A percentile compares a stretch with the other conserved stretches of the same genome.
Conservation (phyloP, 495 filamentous ascomycete species). For the Penicillium simplicissimum region DNA sequence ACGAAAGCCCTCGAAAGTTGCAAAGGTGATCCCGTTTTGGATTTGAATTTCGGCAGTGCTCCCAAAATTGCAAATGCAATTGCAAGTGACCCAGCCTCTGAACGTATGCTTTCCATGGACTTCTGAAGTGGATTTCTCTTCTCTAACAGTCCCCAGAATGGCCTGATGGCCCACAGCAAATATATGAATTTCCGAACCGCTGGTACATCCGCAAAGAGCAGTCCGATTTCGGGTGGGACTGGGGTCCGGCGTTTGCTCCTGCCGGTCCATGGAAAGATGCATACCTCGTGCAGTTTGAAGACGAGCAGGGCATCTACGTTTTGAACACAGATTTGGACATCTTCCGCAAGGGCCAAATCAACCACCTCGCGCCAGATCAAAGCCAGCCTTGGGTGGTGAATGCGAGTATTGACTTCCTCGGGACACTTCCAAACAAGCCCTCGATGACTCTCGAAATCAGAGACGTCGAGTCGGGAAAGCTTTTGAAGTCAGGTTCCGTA, state of each 20-base stretch:
- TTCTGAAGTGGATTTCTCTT: background rate
- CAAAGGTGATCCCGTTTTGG: slow-evolving; percentile 39
- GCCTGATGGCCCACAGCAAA: slow-evolving; percentile 46
- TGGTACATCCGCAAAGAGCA: slow-evolving; percentile 70
- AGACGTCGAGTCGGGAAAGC: slow-evolving; percentile 46
- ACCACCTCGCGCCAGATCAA: slow-evolving; percentile 61
- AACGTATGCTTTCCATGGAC: slow-evolving; percentile 33
- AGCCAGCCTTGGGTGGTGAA: slow-evolving; percentile 66
- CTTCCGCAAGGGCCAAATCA: slow-evolving; percentile 60
- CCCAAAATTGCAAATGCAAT: slow-evolving; percentile 54
- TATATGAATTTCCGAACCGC: slow-evolving; percentile 53
- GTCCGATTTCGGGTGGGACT: slow-evolving; percentile 72
- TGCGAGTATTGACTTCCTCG: slow-evolving; percentile 65
- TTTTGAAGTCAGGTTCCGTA: slow-evolving; percentile 47
- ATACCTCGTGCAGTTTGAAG: slow-evolving; percentile 56
- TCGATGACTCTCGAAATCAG: slow-evolving; percentile 55
- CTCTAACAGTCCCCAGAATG: slow-evolving; percentile 34
- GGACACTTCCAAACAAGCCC: slow-evolving; percentile 48
- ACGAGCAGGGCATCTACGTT: slow-evolving; percentile 47
- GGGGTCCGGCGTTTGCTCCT: slow-evolving; percentile 67
- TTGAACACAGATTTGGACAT: slow-evolving; percentile 63
- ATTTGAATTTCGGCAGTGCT: slow-evolving; percentile 59
- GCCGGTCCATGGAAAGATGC: slow-evolving; percentile 68
- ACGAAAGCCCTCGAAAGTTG: slow-evolving; percentile 52
- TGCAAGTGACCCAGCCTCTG: slow-evolving; percentile 54